Evolutionary conservation across 805 yeast genomes (phyloP), one percentile per base, ranked within the genome.

Genomic region (Ogataea henricii): DNA sequence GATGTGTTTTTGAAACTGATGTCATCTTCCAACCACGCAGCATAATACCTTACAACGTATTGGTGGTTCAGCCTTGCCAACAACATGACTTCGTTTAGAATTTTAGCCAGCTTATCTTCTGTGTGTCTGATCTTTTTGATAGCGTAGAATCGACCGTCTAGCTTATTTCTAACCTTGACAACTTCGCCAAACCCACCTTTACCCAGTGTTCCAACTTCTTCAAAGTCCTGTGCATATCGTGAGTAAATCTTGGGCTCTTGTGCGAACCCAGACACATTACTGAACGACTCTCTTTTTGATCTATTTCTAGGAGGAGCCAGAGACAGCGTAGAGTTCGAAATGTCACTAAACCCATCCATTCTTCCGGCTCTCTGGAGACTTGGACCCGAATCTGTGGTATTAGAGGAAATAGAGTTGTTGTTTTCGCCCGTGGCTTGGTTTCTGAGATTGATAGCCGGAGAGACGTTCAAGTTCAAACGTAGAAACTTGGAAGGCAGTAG

Each of bases 171-270:
- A 0, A 94, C 98, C 60, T 92, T 91, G n/a, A 94, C 97, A 7
- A 94, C 99, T 65, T 94, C 97, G 5, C 99, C 99, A 68, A 87
- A 94, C 0, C 96, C 99, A 33, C 99, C 99, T 57, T 83, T 82
- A 2, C 99, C 99, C 7, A 94, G 69, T 17, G 85, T 81, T 0
- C 92, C 94, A 37, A 89, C 87, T 63, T 94, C 99, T 65, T 94
- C 99, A 66, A 95, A 94, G 63, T 94, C 99, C 52, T 91, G 81
- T 3, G 83, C 87, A 63, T 92, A 94, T 53, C 99, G 74, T 0
- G 96, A 89, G 47, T 73, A 67, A 1, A 54, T 53, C 22, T 52
- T 54, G 4, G 45, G 5, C 25, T 54, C 62, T 1, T 55, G 45
- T 1, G 57, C 53, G 37, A 55, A 55, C 3, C 57, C 53, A 22